Evolutionary conservation across 2,329 filamentous ascomycete species (phyloP).

Genomic region (Exophiala aquamarina): DNA sequence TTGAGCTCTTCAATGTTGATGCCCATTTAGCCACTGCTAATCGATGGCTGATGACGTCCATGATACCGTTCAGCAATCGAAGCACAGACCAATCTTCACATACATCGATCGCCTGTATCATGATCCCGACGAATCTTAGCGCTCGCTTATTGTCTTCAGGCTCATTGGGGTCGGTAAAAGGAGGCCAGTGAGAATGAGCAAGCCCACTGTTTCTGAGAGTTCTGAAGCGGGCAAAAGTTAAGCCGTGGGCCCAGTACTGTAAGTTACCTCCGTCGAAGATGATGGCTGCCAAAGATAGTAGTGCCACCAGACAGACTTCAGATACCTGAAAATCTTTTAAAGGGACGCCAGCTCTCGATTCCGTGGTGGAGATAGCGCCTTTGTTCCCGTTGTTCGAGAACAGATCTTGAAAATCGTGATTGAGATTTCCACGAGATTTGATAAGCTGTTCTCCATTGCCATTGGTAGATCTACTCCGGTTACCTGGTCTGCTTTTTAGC

Average conservation of each 20-base stretch:
- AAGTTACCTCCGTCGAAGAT: slow-evolving; percentile 3
- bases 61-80: slow-evolving; percentile 17
- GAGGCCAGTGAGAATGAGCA: slow-evolving; percentile 17
- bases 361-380: neutral
- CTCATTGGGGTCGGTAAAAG: neutral
- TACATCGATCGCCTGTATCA: slow-evolving; percentile 19
- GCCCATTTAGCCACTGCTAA: slow-evolving; percentile 16
- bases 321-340: slow-evolving; percentile 16
- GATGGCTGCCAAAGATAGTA: slow-evolving; percentile 14
- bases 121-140: slow-evolving; percentile 2
- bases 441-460: slow-evolving; percentile 2
- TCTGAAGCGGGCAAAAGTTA: slow-evolving; percentile 11
- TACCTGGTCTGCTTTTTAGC: slow-evolving; percentile 4
- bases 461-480: slow-evolving; percentile 8
- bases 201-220: slow-evolving; percentile 13
- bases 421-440: no score
- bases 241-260: slow-evolving; percentile 6
- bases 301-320: slow-evolving; percentile 18
- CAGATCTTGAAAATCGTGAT: neutral
- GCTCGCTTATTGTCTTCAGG: neutral
- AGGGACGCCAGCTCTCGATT: neutral
- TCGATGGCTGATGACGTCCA: slow-evolving; percentile 24
- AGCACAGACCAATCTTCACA: slow-evolving; percentile 22
- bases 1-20: slow-evolving; percentile 6
- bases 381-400: neutral